Conservation (phyloP, 177 flowering plant species). For the Tripterygium wilfordii region DNA sequence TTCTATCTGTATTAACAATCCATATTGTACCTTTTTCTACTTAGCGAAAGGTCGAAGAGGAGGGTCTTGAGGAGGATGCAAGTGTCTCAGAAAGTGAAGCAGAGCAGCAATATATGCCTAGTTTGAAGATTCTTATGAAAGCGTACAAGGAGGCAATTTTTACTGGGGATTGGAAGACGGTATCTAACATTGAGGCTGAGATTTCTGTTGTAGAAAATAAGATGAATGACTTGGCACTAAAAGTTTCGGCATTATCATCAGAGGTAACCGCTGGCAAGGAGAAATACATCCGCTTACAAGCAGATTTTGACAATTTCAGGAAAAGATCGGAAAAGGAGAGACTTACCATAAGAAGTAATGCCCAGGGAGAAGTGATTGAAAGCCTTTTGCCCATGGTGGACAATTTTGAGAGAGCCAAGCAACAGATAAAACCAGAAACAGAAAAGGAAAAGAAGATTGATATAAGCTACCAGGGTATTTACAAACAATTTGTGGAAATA, state of each 20-base stretch:
- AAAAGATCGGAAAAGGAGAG: slow-evolving; percentile 78
- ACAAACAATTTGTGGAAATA: slow-evolving; percentile 92
- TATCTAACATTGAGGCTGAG: slow-evolving; percentile 47
- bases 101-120: slow-evolving; percentile 9
- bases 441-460: slow-evolving; percentile 84
- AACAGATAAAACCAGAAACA: slow-evolving; percentile 64
- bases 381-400: slow-evolving; percentile 87
- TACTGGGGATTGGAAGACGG: slow-evolving; percentile 38
- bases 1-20: too few species aligned
- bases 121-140: slow-evolving; percentile 37
- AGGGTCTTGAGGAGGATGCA: slow-evolving; percentile 8
- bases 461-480: slow-evolving; percentile 89
- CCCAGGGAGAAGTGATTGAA: slow-evolving; percentile 74
- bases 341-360: slow-evolving; percentile 46
- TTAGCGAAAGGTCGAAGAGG: slow-evolving; percentile 21
- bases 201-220: slow-evolving; percentile 43
- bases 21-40: neutral
- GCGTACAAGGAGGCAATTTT: slow-evolving; percentile 66
- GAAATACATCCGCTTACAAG: slow-evolving; percentile 63
- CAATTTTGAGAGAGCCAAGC: slow-evolving; percentile 86
- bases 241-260: slow-evolving; percentile 42
- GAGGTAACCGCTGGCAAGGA: slow-evolving; percentile 72
- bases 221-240: slow-evolving; percentile 44
- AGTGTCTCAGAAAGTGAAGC: slow-evolving; percentile 13
- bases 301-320: slow-evolving; percentile 92